Conservation (phyloP, 768 basidiomycete genomes). For the Trichaptum fuscoviolaceum region DNA sequence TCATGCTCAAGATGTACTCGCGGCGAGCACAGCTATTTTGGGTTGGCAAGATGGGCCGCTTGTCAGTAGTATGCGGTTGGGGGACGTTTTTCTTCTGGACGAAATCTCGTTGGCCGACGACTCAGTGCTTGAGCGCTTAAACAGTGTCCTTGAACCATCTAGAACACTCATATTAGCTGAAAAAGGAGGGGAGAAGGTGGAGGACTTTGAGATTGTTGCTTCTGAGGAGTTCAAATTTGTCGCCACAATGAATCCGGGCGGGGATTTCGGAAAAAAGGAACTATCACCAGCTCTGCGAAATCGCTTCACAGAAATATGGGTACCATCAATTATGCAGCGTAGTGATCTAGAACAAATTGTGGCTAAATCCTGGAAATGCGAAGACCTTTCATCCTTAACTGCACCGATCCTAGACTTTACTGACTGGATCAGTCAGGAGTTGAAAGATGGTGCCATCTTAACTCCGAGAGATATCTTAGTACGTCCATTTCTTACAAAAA, state of each 20-base stretch:
- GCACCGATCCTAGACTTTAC: slow-evolving; percentile 66
- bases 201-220: slow-evolving; percentile 64
- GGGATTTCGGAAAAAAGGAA: slow-evolving; percentile 99
- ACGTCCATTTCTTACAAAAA: slow-evolving; percentile 18
- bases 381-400: slow-evolving; percentile 51
- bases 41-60: slow-evolving; percentile 99
- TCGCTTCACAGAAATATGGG: slow-evolving; percentile 99
- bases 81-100: slow-evolving; percentile 86
- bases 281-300: slow-evolving; percentile 94
- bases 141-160: slow-evolving; percentile 92
- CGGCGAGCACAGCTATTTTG: slow-evolving; percentile 70
- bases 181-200: slow-evolving; percentile 71
- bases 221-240: slow-evolving; percentile 74
- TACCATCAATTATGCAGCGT: slow-evolving; percentile 73
- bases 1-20: slow-evolving; percentile 39
- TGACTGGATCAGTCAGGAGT: slow-evolving; percentile 65
- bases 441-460: slow-evolving; percentile 60
- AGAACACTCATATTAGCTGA: slow-evolving; percentile 90
- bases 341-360: slow-evolving; percentile 78
- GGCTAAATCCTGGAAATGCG: slow-evolving; percentile 57
- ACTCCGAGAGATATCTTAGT: slow-evolving; percentile 89
- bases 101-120: slow-evolving; percentile 98
- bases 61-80: slow-evolving; percentile 81
- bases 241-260: slow-evolving; percentile 99
- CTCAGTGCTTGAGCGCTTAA: slow-evolving; percentile 93